Percentiles rank a stretch among this genome's conserved stretches.
phyloP scores from a whole-genome alignment of 1,139 yeast genomes.

The Geotrichum fermentans region DNA sequence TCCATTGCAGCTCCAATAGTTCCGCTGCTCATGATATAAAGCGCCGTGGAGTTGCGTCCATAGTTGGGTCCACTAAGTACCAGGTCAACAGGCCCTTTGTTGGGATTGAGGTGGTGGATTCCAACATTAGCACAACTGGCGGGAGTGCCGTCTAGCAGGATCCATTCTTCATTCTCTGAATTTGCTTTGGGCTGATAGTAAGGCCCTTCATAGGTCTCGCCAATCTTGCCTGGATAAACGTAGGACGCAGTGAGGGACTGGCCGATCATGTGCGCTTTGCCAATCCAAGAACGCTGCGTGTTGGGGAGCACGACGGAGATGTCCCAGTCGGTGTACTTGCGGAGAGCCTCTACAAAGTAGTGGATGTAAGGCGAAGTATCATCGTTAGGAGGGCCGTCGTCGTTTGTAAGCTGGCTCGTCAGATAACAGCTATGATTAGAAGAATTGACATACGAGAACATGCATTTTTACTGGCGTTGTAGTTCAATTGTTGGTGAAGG shows the following conservation, averaged over 20 bases:
- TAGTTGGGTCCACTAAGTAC: conserved; percentile 93
- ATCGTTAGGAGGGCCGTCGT: conserved; percentile 90
- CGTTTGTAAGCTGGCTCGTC: conserved; percentile 57
- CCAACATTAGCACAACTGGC: conserved; percentile 95
- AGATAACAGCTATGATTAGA: neutral
- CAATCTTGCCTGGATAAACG: conserved; percentile 37
- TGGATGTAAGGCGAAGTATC: conserved; percentile 78
- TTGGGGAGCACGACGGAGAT: conserved; percentile 78
- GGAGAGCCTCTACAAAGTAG: conserved; percentile 68
- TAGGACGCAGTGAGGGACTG: conserved; percentile 63
- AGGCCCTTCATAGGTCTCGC: conserved; percentile 66
- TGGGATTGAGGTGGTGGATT: conserved; percentile 58
- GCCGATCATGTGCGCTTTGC: conserved; percentile 94
- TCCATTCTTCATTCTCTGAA: conserved; percentile 68
- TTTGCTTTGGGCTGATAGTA: conserved; percentile 41
- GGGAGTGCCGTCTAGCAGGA: conserved; percentile 83
- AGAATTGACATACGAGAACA: neutral
- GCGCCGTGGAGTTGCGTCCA: conserved; percentile 85
- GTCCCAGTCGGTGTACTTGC: conserved; percentile 68
- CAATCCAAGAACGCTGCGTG: conserved; percentile 78
- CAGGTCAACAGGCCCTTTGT: conserved; percentile 64
- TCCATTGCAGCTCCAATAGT: conserved; percentile 98
- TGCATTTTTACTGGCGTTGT: too few relatives aligned
- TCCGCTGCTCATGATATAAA: conserved; percentile 85
- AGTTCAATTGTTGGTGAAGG: too few relatives aligned